Conservation (phyloP, 371 early-diverging fungal species). For the Massospora cicadina region DNA sequence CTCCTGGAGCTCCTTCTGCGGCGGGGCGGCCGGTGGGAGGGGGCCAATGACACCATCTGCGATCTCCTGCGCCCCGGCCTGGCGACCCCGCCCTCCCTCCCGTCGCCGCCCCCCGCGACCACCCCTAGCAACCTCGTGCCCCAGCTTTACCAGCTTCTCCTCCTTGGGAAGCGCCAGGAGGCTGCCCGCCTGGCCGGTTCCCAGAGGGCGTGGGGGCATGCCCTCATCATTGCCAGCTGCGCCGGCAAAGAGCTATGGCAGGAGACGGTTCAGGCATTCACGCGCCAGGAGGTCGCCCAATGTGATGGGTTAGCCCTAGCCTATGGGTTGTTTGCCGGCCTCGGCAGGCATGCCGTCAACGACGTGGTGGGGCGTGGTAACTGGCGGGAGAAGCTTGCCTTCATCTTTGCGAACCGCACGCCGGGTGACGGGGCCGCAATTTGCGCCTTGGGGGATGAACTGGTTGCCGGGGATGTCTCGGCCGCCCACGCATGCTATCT, state of each 20-base stretch:
- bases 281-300: background rate
- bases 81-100: constrained; percentile 12
- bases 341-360: constrained; percentile 23
- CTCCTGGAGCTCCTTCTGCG: constrained; percentile 40
- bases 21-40: constrained; percentile 31
- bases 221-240: constrained; percentile 72
- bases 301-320: constrained; percentile 46
- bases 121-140: constrained; percentile 16
- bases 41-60: constrained; percentile 32
- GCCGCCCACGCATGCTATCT: constrained; percentile 77
- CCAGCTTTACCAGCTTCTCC: constrained; percentile 27
- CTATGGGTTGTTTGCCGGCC: constrained; percentile 54
- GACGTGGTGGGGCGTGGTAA: constrained; percentile 6
- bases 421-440: constrained; percentile 53
- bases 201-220: constrained; percentile 72
- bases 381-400: constrained; percentile 50
- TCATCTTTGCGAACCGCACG: constrained; percentile 73
- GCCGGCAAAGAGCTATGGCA: constrained; percentile 66
- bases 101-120: constrained; percentile 18
- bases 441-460: constrained; percentile 53
- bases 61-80: constrained; percentile 21
- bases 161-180: constrained; percentile 50
- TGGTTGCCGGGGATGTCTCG: constrained; percentile 33
- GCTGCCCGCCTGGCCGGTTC: constrained; percentile 56
- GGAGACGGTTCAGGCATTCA: constrained; percentile 35